These are phyloP conservation scores for Papiliotrema fonsecae DNA, from an alignment of 1,284 basidiomycete genomes.

Conservation along the genomic window DNA sequence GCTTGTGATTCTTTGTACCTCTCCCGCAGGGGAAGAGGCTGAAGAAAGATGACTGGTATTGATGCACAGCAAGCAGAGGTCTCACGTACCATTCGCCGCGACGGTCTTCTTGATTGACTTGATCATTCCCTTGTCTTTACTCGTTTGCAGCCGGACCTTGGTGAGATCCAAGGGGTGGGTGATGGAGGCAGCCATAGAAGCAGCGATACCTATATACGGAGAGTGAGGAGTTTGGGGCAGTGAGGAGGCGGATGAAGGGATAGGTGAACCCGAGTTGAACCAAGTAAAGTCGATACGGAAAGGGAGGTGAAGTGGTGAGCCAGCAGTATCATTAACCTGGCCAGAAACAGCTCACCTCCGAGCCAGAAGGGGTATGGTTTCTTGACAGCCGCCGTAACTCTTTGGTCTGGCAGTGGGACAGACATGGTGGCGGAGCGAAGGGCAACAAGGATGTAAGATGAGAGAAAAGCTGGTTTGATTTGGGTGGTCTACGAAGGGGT, in stretches of 20 bases:
- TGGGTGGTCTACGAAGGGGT: too few species aligned
- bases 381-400: constrained; percentile 46
- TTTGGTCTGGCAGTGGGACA: too few species aligned
- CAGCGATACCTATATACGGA: constrained; percentile 58
- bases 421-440: too few species aligned
- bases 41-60: too few species aligned
- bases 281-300: too few species aligned
- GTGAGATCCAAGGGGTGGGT: constrained; percentile 84
- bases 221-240: not conserved
- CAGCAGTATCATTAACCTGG: too few species aligned
- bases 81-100: constrained; percentile 33
- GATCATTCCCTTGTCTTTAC: constrained; percentile 81
- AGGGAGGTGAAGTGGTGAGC: too few species aligned
- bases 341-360: constrained; percentile 67
- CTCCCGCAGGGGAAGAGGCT: not conserved
- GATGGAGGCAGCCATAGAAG: constrained; percentile 71
- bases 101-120: constrained; percentile 66
- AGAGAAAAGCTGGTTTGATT: not conserved
- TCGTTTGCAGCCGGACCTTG: constrained; percentile 75
- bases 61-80: too few species aligned
- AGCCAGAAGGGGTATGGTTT: constrained; percentile 77
- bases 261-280: too few species aligned
- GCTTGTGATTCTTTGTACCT: not conserved
- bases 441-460: not conserved
- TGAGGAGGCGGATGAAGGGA: not conserved